These are phyloP conservation scores for Hebeloma cylindrosporum DNA, from an alignment of 768 basidiomycete genomes.

Conservation along the genomic window DNA sequence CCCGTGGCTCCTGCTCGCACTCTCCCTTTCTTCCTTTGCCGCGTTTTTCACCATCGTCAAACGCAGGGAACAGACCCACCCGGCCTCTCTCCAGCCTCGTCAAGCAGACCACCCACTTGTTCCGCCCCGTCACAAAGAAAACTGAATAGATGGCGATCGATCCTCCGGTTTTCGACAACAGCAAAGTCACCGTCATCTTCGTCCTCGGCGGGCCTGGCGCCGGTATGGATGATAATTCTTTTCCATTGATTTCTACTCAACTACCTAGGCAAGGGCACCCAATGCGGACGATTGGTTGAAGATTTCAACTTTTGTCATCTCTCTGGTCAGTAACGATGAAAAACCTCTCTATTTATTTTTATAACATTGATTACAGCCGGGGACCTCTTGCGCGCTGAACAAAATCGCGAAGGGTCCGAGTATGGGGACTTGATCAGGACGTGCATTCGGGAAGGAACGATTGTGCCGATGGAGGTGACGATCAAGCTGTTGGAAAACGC, in stretches of 20 bases:
- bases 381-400: slow-evolving; percentile 96
- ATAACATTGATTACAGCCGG: slow-evolving; percentile 59
- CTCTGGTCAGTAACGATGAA: slow-evolving; percentile 58
- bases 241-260: slow-evolving; percentile 6
- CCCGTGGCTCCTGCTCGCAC: slow-evolving; percentile 58
- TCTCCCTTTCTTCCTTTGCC: slow-evolving; percentile 56
- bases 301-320: slow-evolving; percentile 91
- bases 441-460: slow-evolving; percentile 87
- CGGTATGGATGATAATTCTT: slow-evolving; percentile 42
- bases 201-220: slow-evolving; percentile 98
- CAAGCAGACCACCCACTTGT: slow-evolving; percentile 66
- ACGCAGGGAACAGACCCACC: slow-evolving; percentile 53
- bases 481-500: slow-evolving; percentile 94
- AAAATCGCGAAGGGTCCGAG: slow-evolving; percentile 78
- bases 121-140: slow-evolving; percentile 52
- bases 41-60: slow-evolving; percentile 58
- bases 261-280: slow-evolving; percentile 87
- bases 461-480: slow-evolving; percentile 97
- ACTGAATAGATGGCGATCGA: slow-evolving; percentile 7
- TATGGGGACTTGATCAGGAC: slow-evolving; percentile 84
- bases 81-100: slow-evolving; percentile 60
- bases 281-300: slow-evolving; percentile 80
- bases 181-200: slow-evolving; percentile 85
- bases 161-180: slow-evolving; percentile 58
- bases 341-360: slow-evolving; percentile 3